Evolutionary conservation across 1,284 basidiomycete species (phyloP), one percentile per base, ranked within the genome.

Genomic region (Tylopilus orsonianus): DNA sequence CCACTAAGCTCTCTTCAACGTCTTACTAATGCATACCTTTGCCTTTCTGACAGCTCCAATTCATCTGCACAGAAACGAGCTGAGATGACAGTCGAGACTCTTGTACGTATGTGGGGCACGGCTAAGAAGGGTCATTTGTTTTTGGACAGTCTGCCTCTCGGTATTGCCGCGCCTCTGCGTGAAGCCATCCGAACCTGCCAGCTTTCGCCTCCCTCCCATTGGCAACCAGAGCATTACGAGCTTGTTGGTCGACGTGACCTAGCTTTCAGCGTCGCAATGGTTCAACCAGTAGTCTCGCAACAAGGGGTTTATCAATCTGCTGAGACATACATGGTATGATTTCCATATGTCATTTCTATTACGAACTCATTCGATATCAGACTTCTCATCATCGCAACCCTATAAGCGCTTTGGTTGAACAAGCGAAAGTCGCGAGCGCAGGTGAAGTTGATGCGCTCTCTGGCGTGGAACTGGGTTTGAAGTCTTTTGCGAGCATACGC

Each of bases 131-230:
- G 75, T 73, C 36, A 71, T 19, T 41, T 54, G 7, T 54, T 84
- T 56, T 61, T 81, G 69, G 66, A 77, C 57, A 58, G 71, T 19
- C 64, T 90, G n/a, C 83, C 91, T 1, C 66, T 90, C 6, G 90
- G 89, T 0, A 69, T 96, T 14, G 81, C 86, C 2, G 72, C 91
- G 8, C 93, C 94, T 0, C 70, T 97, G 5, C 73, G 84, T 45
- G 95, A 98, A 66, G 90, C 89, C 5, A 73, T 90, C 20, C 73
- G 92, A 45, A 84, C 85, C 9, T 91, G 88, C 57, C 93, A 95
- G 59, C 68, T 87, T 12, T 78, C 82, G 0, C 91, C 94, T 1
- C 83, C 85, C 0, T 73, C 75, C 6, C 77, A 85, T 49, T 93
- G 90, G 88, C 75, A 81, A 0, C 61, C 80, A 7, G 76, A 76